These are phyloP conservation scores for Sclerotinia trifoliorum DNA, from an alignment of 2,329 filamentous ascomycete species.

Conservation along the genomic window DNA sequence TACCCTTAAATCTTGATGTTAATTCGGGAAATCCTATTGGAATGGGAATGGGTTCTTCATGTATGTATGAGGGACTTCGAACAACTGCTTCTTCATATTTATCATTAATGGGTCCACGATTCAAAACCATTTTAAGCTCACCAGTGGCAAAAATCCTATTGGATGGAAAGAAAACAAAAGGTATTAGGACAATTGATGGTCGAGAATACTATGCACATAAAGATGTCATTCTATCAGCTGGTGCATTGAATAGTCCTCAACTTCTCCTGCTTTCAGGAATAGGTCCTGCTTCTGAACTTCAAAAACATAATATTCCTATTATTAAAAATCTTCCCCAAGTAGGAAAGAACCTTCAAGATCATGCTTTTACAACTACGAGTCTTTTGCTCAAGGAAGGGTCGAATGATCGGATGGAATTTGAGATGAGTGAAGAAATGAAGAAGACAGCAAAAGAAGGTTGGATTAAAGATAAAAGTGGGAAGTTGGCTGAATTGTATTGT, in stretches of 20 bases:
- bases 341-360: constrained; percentile 58
- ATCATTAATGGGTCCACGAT: constrained; percentile 46
- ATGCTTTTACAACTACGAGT: constrained; percentile 40
- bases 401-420: constrained; percentile 42
- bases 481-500: constrained; percentile 4
- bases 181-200: constrained; percentile 46
- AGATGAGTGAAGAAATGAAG: constrained; percentile 43
- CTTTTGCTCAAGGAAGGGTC: constrained; percentile 39
- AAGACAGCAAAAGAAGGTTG: constrained; percentile 1
- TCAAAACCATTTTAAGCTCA: constrained; percentile 51
- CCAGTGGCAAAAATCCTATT: constrained; percentile 48
- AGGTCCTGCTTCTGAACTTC: constrained; percentile 44
- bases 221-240: constrained; percentile 51
- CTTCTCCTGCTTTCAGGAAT: constrained; percentile 50
- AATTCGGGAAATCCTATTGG: constrained; percentile 60
- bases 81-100: constrained; percentile 54
- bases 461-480: background rate
- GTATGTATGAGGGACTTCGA: constrained; percentile 48
- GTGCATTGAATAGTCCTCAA: constrained; percentile 49
- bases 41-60: constrained; percentile 51
- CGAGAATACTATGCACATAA: constrained; percentile 37
- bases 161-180: constrained; percentile 29
- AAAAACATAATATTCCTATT: constrained; percentile 49
- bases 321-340: constrained; percentile 61
- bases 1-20: constrained; percentile 52